These are phyloP conservation scores for Puccinia coronata DNA, from an alignment of 1,284 basidiomycete species.

Conservation along the genomic window DNA sequence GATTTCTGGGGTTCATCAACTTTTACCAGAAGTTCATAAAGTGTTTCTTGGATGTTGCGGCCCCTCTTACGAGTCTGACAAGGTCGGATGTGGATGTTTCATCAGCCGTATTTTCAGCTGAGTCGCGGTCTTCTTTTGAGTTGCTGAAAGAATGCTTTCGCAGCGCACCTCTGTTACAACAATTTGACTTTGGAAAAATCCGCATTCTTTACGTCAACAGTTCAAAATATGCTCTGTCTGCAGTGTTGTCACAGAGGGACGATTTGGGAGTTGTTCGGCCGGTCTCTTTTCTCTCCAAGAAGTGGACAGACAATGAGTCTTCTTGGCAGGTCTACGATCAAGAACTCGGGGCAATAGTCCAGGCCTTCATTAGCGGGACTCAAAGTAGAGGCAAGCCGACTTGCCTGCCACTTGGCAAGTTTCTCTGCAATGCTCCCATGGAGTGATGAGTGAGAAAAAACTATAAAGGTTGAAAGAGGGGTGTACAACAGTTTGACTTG, in stretches of 20 bases:
- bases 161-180: background rate
- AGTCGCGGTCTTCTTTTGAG: background rate
- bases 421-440: no score
- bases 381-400: no score
- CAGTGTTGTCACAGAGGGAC: constrained; percentile 44
- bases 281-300: constrained; percentile 40
- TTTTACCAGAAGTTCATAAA: constrained; percentile 38
- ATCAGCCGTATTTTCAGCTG: background rate
- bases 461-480: no score
- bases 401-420: no score
- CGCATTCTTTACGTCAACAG: constrained; percentile 57
- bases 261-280: constrained; percentile 21
- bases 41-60: constrained; percentile 51
- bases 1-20: constrained; percentile 32
- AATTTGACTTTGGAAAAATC: background rate
- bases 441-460: no score
- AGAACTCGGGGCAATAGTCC: background rate
- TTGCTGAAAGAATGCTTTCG: background rate
- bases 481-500: no score
- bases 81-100: background rate
- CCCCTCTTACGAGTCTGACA: constrained; percentile 5
- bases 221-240: constrained; percentile 48
- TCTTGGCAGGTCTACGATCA: constrained; percentile 20
- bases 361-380: no score
- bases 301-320: constrained; percentile 10